Evolutionary conservation across 352 stramenopile species (phyloP), one percentile per base, ranked within the genome.

Genomic region (Pythium dissotocum): DNA sequence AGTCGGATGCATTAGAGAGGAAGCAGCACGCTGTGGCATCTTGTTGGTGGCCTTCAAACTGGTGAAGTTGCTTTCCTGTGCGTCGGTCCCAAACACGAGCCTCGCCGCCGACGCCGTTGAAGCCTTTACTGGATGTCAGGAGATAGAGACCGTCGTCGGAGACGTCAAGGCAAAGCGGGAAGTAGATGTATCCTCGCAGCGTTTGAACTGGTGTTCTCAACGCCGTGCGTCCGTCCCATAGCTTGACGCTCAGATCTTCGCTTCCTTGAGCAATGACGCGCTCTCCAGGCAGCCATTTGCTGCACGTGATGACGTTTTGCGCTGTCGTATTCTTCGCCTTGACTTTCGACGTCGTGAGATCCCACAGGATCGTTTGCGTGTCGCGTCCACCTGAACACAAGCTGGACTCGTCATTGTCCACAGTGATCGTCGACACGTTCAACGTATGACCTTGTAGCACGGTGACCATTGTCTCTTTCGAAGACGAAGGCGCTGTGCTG

Each of bases 231-330:
- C 76, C 79, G 56, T 96, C 88, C 88, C 88, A 96, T 16, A 95
- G 28, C 56, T 92, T 92, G 33, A 95, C 67, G 46, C 76, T 90
- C 63, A 93, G 57, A 61, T 96, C 88, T 68, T 96, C 87, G 61
- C 87, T 93, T 32, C 85, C 87, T 38, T 96, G 87, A 0, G 77
- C 83, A 4, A 95, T 76, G 1, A 94, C 61, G 4, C 74, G 60
- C 54, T 92, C 83, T 0, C 58, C 21, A 10, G 87, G 82, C n/a
- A 94, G 40, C 87, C 85, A 95, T 55, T 86, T 90, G 21, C 83
- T 87, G 72, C 87, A 96, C 51, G 88, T 96, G 54, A 96, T 70
- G 14, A 96, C 85, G 36, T 96, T 96, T 74, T 91, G 85, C 18
- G 88, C 78, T 8, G 73, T 92, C 36, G 77, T 90, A 53, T 90